phyloP scores from a whole-genome alignment of 208 protist genomes.

The Crithidia expoeki region DNA sequence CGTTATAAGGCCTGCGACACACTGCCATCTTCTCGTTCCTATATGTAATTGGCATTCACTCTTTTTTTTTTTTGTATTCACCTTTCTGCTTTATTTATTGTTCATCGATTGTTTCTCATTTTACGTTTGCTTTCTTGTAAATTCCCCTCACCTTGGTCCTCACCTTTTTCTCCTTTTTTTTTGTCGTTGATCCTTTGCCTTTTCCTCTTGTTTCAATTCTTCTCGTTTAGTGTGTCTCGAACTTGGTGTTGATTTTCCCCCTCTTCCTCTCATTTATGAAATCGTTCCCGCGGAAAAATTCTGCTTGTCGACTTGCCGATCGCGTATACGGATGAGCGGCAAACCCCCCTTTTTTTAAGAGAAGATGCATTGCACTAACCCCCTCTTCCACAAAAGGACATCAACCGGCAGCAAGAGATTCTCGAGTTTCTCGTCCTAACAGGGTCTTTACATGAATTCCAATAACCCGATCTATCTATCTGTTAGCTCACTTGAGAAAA shows the following conservation, averaged over 20 bases:
- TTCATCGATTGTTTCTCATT: background rate
- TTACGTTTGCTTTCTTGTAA: background rate
- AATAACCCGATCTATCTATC: background rate
- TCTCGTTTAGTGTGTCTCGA: background rate
- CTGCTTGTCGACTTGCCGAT: background rate
- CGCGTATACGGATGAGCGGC: background rate
- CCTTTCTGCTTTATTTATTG: background rate
- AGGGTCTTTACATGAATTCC: background rate
- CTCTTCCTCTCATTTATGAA: conserved; percentile 2
- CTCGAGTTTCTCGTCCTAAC: background rate
- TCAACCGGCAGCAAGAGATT: conserved; percentile 2
- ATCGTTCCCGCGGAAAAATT: conserved; percentile 3
- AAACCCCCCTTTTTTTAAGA: background rate
- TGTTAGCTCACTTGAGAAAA: background rate
- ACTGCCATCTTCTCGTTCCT: background rate
- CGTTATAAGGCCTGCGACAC: background rate
- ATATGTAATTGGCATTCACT: background rate
- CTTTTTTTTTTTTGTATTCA: background rate
- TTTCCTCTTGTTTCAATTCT: conserved; percentile 2
- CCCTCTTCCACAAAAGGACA: conserved; percentile 13
- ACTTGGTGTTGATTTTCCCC: background rate
- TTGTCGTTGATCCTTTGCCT: background rate
- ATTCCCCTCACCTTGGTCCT: background rate
- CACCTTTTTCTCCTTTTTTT: conserved; percentile 12
- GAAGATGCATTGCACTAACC: background rate